phyloP scores from a whole-genome alignment of 345 rosid genomes.

The Populus euphratica region DNA sequence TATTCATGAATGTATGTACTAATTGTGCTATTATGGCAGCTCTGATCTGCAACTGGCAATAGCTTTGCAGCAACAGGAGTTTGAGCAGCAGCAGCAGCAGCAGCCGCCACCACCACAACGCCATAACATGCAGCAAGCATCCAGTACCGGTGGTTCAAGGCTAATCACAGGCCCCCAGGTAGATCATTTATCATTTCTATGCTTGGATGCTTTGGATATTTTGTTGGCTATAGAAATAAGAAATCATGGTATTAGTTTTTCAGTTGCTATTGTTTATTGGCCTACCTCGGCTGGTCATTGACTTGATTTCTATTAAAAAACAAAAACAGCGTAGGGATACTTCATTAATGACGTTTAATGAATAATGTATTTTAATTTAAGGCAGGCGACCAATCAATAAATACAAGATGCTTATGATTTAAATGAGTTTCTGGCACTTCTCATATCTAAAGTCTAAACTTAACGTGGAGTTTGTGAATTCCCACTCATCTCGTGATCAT shows the following conservation, averaged over 20 bases:
- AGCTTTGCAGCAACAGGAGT: constrained; percentile 96
- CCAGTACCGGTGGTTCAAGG: constrained; percentile 49
- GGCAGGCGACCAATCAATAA: not conserved
- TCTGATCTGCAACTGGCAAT: constrained; percentile 94
- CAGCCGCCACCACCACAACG: constrained; percentile 40
- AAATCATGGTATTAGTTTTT: not conserved
- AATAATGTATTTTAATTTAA: too few relatives aligned
- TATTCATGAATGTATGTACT: not conserved
- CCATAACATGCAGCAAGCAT: constrained; percentile 50
- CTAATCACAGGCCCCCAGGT: constrained; percentile 90
- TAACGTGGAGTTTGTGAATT: not conserved
- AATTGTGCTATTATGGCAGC: constrained; percentile 41
- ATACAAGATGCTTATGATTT: not conserved
- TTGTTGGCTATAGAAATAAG: not conserved
- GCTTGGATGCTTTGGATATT: not conserved
- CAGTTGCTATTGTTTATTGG: not conserved
- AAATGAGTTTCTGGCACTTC: not conserved
- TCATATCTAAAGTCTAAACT: not conserved
- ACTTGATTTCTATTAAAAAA: not conserved
- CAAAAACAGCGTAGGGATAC: not conserved
- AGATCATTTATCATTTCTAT: constrained; percentile 2
- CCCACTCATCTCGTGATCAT: not conserved
- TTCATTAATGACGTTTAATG: not conserved
- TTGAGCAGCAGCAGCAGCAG: constrained; percentile 66
- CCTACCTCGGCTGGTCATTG: not conserved